phyloP scores from a whole-genome alignment of 371 early-diverging fungal genomes.

The Parasitella parasitica region DNA sequence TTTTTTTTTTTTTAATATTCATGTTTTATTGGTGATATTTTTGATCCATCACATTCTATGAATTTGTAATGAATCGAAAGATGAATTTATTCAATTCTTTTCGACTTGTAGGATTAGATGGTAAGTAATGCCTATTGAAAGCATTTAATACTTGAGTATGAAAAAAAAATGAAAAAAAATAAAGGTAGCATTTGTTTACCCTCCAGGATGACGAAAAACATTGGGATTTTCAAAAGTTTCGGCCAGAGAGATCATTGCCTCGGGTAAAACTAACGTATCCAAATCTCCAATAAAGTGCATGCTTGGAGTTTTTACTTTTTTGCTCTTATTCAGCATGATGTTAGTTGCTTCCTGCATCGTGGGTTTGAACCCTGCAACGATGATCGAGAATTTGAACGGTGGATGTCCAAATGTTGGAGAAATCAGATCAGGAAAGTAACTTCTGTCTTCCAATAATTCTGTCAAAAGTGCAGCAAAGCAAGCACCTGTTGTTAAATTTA shows the following conservation, averaged over 20 bases:
- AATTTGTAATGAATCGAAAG: not conserved
- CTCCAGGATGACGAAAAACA: slow-evolving; percentile 40
- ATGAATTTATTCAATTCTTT: slow-evolving; percentile 16
- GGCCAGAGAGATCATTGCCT: slow-evolving; percentile 27
- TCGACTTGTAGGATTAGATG: slow-evolving; percentile 14
- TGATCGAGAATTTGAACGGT: slow-evolving; percentile 53
- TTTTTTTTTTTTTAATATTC: not conserved
- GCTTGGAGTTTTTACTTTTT: slow-evolving; percentile 45
- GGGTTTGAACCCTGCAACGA: slow-evolving; percentile 59
- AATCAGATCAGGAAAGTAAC: slow-evolving; percentile 19
- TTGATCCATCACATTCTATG: not conserved
- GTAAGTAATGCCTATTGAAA: slow-evolving; percentile 20
- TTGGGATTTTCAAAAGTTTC: slow-evolving; percentile 29
- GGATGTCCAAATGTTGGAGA: slow-evolving; percentile 25
- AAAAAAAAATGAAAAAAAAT: not conserved
- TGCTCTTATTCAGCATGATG: slow-evolving; percentile 1
- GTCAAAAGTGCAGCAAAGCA: slow-evolving; percentile 59
- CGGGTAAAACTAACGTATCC: slow-evolving; percentile 48
- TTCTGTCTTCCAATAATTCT: slow-evolving; percentile 31
- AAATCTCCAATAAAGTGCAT: slow-evolving; percentile 62
- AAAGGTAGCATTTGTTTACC: slow-evolving; percentile 24
- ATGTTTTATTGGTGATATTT: not conserved
- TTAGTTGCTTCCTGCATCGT: slow-evolving; percentile 25
- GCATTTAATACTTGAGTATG: not conserved
- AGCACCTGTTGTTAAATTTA: slow-evolving; percentile 25